Base-by-base conservation (phyloP, 2,329 filamentous ascomycete species). In the Ceratocystis smalleyi region DNA sequence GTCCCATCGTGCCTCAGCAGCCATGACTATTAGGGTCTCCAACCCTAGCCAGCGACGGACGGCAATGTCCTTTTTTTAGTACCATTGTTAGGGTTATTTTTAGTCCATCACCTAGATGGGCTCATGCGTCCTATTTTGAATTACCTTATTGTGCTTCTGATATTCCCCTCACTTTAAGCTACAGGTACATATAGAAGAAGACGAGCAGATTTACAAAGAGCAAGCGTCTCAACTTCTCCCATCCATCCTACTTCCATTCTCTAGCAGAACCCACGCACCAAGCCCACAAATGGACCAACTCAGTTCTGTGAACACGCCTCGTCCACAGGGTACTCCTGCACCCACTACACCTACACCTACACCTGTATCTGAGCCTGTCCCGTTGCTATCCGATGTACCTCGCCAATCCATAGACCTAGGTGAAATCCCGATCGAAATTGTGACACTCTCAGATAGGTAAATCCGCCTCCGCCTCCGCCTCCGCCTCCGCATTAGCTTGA, bases 391-490 rank as follows among this genome's bases (percentile, higher is more conserved):
- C 4, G 80, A 83, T 67, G 70, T 74, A 1, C 77, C 77, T 0
- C 73, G 81, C 66, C 75, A 77, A 24, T 84, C 87, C 2, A 82
- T 89, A 68, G 86, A 89, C 65, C 86, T 94, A 68, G 89, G 95
- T 70, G 88, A 96, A 71, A 83, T 99, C 51, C 94, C 94, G 15
- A 94, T 96, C 70, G 94, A 99, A 79, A 83, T 99, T 66, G 82
- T 94, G 66, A 94, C 89, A 73, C 77, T 96, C 72, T 90, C 88
- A 22, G 92, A 97, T 74, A 89, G 88, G 89, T 91, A 49, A 40
- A 59, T 30, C 60, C 45, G n/a, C 17, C 7, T 19, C 5, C 27
- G 35, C 35, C 12, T n/a, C 10, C 45, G n/a, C 17, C 7, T 19
- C 5, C 27, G 35, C 35, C 12, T n/a, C 10, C n/a, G n/a, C n/a